Base-by-base conservation (phyloP, 2,329 filamentous ascomycete species). In the Pseudonectria buxi region DNA sequence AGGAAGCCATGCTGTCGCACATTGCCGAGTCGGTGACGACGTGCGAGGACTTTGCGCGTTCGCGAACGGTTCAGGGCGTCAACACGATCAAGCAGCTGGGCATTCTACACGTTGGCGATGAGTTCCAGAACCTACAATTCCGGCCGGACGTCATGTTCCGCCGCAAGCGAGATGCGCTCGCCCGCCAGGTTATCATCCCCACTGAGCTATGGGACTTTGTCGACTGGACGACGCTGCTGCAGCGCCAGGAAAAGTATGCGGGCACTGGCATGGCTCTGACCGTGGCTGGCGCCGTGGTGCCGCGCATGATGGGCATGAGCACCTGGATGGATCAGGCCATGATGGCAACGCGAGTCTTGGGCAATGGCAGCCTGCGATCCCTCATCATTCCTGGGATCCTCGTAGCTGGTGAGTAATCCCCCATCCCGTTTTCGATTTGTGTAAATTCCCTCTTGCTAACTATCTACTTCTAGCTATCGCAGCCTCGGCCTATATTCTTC, bases 181-280 rank as follows among this genome's bases (percentile, higher is more conserved):
- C 86, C 6, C 79, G 87, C 45, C 82, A 94, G 55, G 81, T 96
- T 12, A 80, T 95, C 41, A 80, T 95, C 14, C 79, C 92, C 35
- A 85, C 92, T 4, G 89, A 98, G 55, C 51, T 95, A 1, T 84
- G 74, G 74, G 92, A 98, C 64, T 96, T 98, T 69, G 86, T 98
- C 52, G 92, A 98, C 60, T 72, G 88, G 59, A 73, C 79, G 13
- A 84, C 79, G 10, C 65, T 96, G 6, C 74, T 94, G 67, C 87
- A 95, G 54, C 76, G 81, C 35, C 90, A 96, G 58, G 92, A 98
- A 63, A 98, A 96, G 71, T 73, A 94, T 37, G 89, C 90, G 6
- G 87, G 90, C 26, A 94, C 89, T 3, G 85, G 92, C 45, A 89
- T 98, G 83, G 92, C 90, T 6, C 72, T 98, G 55, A 98, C 92